Evolutionary conservation across 768 basidiomycete genomes (phyloP), one percentile per base, ranked within the genome.

Genomic region (Chalciporus sphaerocephalus): DNA sequence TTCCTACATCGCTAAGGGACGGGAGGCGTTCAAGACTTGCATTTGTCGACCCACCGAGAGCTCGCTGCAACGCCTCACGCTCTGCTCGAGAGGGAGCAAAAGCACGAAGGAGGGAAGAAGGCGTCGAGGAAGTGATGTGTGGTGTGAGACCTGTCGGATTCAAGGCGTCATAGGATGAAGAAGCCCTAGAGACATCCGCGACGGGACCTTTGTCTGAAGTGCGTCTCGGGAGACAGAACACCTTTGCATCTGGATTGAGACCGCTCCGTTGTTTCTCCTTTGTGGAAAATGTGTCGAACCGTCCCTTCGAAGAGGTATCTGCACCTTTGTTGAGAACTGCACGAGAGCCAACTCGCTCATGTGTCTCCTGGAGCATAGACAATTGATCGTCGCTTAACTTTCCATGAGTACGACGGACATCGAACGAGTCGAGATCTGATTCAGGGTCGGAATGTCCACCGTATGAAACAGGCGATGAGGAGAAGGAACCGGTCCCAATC

Each of bases 31-130:
- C 87, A 22, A 87, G 74, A 59, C 85, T 88, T 42, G 79, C 73
- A 65, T 87, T 88, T 38, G 81, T 74, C 47, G 83, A 83, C 13
- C 83, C 79, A 38, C 85, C 83, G 12, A 92, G 66, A n/a, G 79
- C 86, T 42, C 88, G 83, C 54, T 87, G 82, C 24, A 93, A 75
- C 40, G 77, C 89, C 66, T 90, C 85, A 34, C 90, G 86, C 73
- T 93, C 90, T 51, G 83, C 88, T 43, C 84, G 86, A 51, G 89
- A 92, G 24, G 89, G 90, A 27, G 87, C 89, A 64, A 93, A 93
- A 15, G 89, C 90, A 58, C 86, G 87, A 46, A 88, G 71, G 17
- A 81, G 66, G 23, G 75, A 76, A 37, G 66, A 72, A 38, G 60
- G 75, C 9, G 74, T 71, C 4, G 79, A 74, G 3, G 74, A 59